phyloP scores from a whole-genome alignment of 257 asterid genomes.

The Nicotiana undulata region DNA sequence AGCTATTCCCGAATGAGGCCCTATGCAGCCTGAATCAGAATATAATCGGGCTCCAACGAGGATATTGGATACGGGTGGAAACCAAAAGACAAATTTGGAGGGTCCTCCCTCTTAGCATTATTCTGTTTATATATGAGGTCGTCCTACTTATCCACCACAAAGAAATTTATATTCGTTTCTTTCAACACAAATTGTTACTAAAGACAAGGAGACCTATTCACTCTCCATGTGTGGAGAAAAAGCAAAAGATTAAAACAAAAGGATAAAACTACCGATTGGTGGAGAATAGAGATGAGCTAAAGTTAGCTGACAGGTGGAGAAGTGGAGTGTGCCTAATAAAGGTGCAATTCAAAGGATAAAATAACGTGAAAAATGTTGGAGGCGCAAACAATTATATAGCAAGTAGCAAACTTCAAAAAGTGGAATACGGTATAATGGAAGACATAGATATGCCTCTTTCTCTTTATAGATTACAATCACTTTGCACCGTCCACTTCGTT shows the following conservation, averaged over 20 bases:
- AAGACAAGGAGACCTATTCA: constrained; percentile 14
- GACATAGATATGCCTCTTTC: background rate
- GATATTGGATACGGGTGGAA: no score
- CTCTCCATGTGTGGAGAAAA: constrained; percentile 35
- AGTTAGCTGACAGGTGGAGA: constrained; percentile 9
- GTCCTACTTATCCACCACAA: constrained; percentile 32
- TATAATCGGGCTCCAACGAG: no score
- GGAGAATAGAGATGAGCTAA: background rate
- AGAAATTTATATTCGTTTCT: constrained; percentile 18
- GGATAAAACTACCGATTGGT: no score
- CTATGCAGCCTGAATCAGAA: no score
- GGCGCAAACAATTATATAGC: background rate
- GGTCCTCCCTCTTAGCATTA: constrained; percentile 20
- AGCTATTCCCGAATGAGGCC: no score
- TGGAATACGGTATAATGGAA: no score
- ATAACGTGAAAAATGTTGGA: background rate
- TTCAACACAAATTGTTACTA: background rate
- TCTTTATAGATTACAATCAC: constrained; percentile 14
- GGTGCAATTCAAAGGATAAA: background rate
- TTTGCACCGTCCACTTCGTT: constrained; percentile 25
- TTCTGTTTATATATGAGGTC: constrained; percentile 2
- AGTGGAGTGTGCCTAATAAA: background rate
- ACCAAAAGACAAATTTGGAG: constrained; percentile 7
- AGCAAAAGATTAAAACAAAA: background rate
- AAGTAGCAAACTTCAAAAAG: background rate